Evolutionary conservation across 176 grass and related monocot genomes (phyloP), one percentile per base, ranked within the genome.

Genomic region (Pontederia crassipes): DNA sequence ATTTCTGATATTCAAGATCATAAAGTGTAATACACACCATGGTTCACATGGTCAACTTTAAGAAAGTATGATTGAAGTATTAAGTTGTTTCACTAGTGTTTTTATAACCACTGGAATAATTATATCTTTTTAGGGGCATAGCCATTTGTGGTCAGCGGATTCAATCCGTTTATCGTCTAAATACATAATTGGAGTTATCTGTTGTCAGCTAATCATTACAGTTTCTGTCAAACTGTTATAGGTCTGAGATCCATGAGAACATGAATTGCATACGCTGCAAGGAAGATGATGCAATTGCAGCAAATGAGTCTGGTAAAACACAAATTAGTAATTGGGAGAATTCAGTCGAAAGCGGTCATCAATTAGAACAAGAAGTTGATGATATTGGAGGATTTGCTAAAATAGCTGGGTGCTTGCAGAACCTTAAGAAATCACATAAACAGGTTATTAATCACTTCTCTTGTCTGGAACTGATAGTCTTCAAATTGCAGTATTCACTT

Each of bases 181-280:
- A 3, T 4, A 40, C 32, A 8, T 55, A 16, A 9, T 9, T 55
- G 16, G 18, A 55, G 4, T 14, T 17, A 16, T 17, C 17, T 54
- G 15, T n/a, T 9, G 54, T 17, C 8, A 4, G 15, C 12, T 35
- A 35, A 10, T 40, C 8, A 58, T 9, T 11, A 10, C 2, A 1
- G 1, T 27, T 3, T 17, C 9, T 0, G 16, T 50, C 59, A 46
- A 75, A 71, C 35, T 74, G 28, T 17, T 17, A 47, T 64, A 88
- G 84, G 64, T 98, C 87, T 62, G 84, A 98, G 65, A 98, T 98
- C 82, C 87, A 98, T 88, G 84, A 92, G 83, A 92, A 92, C 59
- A 83, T 98, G 75, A 98, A 98, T 57, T 98, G 93, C 51, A 63
- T 58, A 48, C 79, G 93, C 24, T 92, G 93, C 75, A 65, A 72